Evolutionary conservation across 2,329 filamentous ascomycete species (phyloP).

Genomic region (Hawksworthiomyces lignivorus): DNA sequence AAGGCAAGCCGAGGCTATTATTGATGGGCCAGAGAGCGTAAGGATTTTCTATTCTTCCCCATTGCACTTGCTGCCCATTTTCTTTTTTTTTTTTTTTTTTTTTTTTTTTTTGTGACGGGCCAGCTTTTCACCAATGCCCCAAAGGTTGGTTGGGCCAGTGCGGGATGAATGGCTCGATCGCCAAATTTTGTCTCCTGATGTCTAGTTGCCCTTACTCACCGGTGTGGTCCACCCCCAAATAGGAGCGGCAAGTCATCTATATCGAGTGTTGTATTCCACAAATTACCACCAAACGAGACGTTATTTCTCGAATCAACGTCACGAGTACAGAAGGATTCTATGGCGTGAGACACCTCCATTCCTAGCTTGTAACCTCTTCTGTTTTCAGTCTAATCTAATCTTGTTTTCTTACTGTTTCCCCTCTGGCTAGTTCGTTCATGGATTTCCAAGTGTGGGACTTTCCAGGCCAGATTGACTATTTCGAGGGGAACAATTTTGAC

Average conservation of each 20-base stretch:
- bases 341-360: slow-evolving; percentile 63
- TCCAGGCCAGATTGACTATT: slow-evolving; percentile 83
- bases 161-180: neutral
- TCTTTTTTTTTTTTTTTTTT: neutral
- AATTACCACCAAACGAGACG: slow-evolving; percentile 91
- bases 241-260: slow-evolving; percentile 99
- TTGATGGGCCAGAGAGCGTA: slow-evolving; percentile 95
- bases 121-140: too few relatives aligned
- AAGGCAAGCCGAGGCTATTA: slow-evolving; percentile 74
- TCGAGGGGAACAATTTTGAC: slow-evolving; percentile 82
- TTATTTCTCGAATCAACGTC: slow-evolving; percentile 93
- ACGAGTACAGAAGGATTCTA: slow-evolving; percentile 86
- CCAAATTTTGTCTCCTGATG: slow-evolving; percentile 7
- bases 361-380: too few relatives aligned
- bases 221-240: slow-evolving; percentile 2
- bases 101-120: neutral
- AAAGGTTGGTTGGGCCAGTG: neutral
- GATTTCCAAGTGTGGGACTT: slow-evolving; percentile 99
- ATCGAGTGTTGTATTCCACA: slow-evolving; percentile 98
- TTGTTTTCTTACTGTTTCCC: too few relatives aligned
- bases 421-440: slow-evolving; percentile 75
- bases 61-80: neutral
- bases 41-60: slow-evolving; percentile 14
- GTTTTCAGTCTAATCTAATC: too few relatives aligned
- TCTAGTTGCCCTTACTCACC: neutral